These are phyloP conservation scores for Coemansia interrupta DNA, from an alignment of 192 early-diverging fungal genomes.

Conservation along the genomic window DNA sequence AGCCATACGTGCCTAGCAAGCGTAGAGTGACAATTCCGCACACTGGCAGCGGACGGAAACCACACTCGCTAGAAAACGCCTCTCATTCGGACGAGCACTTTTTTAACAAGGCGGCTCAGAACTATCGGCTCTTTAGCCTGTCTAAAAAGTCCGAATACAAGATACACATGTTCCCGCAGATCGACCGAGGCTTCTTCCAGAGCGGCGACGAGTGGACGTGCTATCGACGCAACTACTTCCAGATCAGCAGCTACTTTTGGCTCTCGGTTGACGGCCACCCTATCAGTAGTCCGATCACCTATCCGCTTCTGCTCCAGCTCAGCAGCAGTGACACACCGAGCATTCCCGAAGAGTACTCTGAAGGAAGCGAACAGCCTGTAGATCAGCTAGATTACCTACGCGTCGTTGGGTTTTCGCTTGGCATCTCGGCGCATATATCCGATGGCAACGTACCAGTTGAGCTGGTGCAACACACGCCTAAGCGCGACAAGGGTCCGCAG, in stretches of 20 bases:
- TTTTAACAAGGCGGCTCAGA: conserved; percentile 65
- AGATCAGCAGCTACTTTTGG: conserved; percentile 57
- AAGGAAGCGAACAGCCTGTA: no score
- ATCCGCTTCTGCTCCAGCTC: neutral
- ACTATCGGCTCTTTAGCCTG: conserved; percentile 62
- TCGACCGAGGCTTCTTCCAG: conserved; percentile 92
- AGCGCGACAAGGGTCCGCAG: conserved; percentile 92
- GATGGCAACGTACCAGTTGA: conserved; percentile 75
- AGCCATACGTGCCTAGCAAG: conserved; percentile 1
- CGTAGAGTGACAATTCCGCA: conserved; percentile 44
- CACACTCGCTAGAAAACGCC: conserved; percentile 28
- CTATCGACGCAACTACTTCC: conserved; percentile 93
- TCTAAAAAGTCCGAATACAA: conserved; percentile 60
- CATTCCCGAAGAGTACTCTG: conserved; percentile 22
- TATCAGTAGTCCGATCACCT: neutral
- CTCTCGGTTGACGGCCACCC: conserved; percentile 38
- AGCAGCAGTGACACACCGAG: conserved; percentile 21
- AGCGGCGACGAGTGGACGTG: conserved; percentile 89
- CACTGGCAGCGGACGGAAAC: no score
- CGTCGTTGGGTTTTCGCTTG: conserved; percentile 69
- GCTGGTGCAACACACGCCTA: conserved; percentile 82
- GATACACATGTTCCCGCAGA: conserved; percentile 66
- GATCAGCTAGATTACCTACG: no score
- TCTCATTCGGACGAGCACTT: conserved; percentile 55
- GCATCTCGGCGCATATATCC: conserved; percentile 70